Percentiles rank a stretch among this genome's conserved stretches.
Conservation (phyloP, 176 grass and related monocot species). For the Oryza punctata region DNA sequence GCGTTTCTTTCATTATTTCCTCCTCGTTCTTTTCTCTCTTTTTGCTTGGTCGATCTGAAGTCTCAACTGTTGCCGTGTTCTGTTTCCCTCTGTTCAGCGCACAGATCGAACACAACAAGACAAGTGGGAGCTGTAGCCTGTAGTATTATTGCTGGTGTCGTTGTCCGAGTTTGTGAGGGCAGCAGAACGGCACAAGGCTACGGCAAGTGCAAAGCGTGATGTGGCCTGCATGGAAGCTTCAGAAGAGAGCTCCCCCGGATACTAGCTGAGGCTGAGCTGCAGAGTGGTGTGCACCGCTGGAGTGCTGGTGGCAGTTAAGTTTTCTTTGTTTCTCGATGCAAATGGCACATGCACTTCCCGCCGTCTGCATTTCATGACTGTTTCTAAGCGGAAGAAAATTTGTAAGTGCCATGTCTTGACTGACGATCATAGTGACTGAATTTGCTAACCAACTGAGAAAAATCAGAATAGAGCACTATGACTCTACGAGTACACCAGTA, state of each 20-base stretch:
- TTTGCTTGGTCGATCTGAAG: background rate
- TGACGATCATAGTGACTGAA: background rate
- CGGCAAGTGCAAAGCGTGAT: background rate
- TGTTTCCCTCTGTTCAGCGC: background rate
- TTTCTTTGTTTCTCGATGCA: background rate
- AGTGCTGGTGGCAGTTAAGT: background rate
- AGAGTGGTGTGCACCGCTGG: background rate
- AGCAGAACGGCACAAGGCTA: background rate
- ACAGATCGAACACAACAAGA: background rate
- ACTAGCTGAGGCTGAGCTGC: constrained; percentile 9
- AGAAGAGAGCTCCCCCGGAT: constrained; percentile 46
- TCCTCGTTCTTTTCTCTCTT: background rate
- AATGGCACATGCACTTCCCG: background rate
- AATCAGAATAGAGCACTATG: background rate
- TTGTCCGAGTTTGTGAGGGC: background rate
- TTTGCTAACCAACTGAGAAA: background rate
- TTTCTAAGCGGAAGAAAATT: background rate
- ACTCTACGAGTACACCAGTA: background rate
- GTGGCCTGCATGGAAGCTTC: constrained; percentile 45
- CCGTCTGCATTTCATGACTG: background rate
- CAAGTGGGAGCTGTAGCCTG: background rate
- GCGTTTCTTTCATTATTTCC: background rate
- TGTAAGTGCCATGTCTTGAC: background rate
- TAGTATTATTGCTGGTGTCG: constrained; percentile 34
- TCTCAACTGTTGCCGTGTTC: constrained; percentile 26